Evolutionary conservation across 2,329 filamentous ascomycete species (phyloP).

Genomic region (Paradendryphiella salina): DNA sequence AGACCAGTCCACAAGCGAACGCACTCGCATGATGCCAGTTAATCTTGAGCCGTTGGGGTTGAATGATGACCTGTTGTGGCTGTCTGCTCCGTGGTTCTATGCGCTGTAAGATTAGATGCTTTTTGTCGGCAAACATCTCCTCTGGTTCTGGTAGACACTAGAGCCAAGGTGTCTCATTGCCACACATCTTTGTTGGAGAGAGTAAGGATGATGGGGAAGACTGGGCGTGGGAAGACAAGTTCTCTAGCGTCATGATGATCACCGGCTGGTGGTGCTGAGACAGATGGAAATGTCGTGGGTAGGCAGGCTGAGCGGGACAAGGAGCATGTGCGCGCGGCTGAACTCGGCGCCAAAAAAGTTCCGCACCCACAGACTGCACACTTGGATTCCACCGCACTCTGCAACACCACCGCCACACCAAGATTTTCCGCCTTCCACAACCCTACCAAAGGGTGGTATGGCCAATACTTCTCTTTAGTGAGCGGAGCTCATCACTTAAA

Average conservation of each 20-base stretch:
- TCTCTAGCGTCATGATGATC: not conserved
- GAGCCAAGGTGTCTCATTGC: too few species aligned
- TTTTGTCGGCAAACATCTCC: too few species aligned
- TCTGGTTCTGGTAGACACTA: not conserved
- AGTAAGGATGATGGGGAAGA: not conserved
- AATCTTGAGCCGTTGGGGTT: not conserved
- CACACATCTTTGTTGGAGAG: too few species aligned
- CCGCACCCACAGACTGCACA: not conserved
- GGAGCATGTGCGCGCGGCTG: not conserved
- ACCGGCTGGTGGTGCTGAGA: not conserved
- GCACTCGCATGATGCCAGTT: not conserved
- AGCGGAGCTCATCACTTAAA: slow-evolving; percentile 13
- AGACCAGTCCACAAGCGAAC: not conserved
- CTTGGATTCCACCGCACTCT: not conserved
- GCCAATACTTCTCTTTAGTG: not conserved
- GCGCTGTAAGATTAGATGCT: not conserved
- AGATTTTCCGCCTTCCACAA: not conserved
- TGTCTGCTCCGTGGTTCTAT: not conserved
- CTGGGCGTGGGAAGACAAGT: not conserved
- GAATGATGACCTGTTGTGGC: not conserved
- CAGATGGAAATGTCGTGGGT: not conserved
- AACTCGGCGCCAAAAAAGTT: not conserved
- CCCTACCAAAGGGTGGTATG: not conserved
- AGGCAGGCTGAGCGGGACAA: not conserved
- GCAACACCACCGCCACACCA: slow-evolving; percentile 2